Base-by-base conservation (phyloP, 2,329 filamentous ascomycete genomes). In the Neonectria faginata region DNA sequence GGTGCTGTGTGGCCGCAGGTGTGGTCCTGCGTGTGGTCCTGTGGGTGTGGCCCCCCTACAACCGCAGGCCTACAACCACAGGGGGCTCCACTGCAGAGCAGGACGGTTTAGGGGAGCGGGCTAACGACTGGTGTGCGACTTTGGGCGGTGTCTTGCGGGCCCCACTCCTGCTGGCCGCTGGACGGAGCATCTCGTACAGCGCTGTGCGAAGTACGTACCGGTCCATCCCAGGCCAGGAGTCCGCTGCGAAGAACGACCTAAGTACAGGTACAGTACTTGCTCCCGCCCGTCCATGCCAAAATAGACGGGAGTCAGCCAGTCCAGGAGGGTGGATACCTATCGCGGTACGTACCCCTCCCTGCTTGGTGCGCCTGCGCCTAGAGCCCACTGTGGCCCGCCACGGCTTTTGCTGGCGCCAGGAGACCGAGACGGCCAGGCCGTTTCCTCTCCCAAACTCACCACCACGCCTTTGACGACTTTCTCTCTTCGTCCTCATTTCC, bases 381-480 rank as follows among this genome's bases (percentile, higher is more conserved):
- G 57, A 31, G 47, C 48, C 57, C 57, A 53, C 57, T 45, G 52
- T 27, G 53, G 60, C 55, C 66, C 56, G 50, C 54, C 58, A 62
- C 47, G 60, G 65, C 59, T 70, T 65, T 67, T 68, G 57, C 60
- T 67, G 67, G 58, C 59, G 56, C 61, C 55, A 68, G 66, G 58
- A 67, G 65, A 67, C 33, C 60, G 56, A 62, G 56, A 42, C 33
- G 51, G 64, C 64, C 61, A 51, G 60, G 60, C 63, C 66, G 70
- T 69, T 71, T 74, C 68, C 62, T 72, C 69, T 71, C 70, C 67
- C 72, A 71, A 67, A 66, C 67, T 71, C 68, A 67, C 66, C 69
- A 70, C 70, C 70, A 69, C 63, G 62, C 67, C 63, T 69, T 41
- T 48, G 65, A 54, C 65, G 57, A 60, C 51, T 57, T 66, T 62